Evolutionary conservation across 768 basidiomycete genomes (phyloP), one percentile per base, ranked within the genome.

Genomic region (Podaxis mareebaensis): DNA sequence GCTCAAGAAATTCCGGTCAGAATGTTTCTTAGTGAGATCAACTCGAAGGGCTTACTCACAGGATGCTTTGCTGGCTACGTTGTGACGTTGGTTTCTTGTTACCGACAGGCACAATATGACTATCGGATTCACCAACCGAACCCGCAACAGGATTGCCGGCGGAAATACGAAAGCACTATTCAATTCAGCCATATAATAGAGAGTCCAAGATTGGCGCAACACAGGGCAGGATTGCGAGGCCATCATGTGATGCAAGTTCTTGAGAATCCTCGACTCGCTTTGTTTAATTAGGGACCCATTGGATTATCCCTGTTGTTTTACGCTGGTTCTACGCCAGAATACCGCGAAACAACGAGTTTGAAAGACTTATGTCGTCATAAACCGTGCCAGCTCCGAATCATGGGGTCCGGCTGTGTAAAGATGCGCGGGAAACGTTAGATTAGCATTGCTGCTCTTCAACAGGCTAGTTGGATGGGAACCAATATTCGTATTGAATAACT

Each of bases 151-250:
- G 30, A 49, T 20, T 49, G 48, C 46, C 58, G 58, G 58, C 58
- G 58, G 58, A 59, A 51, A 59, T 59, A 59, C 46, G 58, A 13
- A 49, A 46, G 26, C 57, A 38, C 40, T 46, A 28, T 12, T 28
- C 28, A 57, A 57, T 15, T 26, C 8, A 28, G 42, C 17, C 28
- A 10, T 8, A 46, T 6, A 22, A n/a, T 13, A 20, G 24, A 55
- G 36, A 38, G 13, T 38, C 20, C 11, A 20, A n/a, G 20, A 56
- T 40, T 40, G 39, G 38, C 39, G 54, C 3, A 17, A 22, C 17
- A 33, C 33, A 33, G 8, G 33, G 8, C 33, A 10, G 33, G 33
- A 33, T 36, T 55, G 53, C 36, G 54, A 40, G 17, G 20, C 12
- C 24, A 54, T 20, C 39, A 56, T 56, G 24, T 40, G 39, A 38